Conservation (phyloP, 805 yeast genomes). For the Candida maesae region DNA sequence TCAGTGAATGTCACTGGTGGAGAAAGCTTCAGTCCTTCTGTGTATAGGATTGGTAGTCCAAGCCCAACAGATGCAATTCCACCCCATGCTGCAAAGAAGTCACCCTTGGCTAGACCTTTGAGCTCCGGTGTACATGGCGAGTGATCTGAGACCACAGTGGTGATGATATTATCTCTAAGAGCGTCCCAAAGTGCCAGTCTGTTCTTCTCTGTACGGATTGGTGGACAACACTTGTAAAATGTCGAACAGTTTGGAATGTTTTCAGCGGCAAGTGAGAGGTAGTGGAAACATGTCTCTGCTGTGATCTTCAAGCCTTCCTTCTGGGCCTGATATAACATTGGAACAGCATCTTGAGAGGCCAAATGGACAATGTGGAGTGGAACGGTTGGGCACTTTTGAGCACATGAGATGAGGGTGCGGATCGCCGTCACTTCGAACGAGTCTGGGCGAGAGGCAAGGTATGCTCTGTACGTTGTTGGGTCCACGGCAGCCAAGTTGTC, state of each 20-base stretch:
- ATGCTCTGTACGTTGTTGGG: slow-evolving; percentile 27
- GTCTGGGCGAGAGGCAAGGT: slow-evolving; percentile 77
- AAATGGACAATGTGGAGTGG: slow-evolving; percentile 88
- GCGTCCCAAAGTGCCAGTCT: slow-evolving; percentile 77
- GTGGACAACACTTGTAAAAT: slow-evolving; percentile 92
- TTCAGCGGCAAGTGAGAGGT: slow-evolving; percentile 75
- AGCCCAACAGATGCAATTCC: slow-evolving; percentile 92
- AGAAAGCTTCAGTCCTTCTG: slow-evolving; percentile 58
- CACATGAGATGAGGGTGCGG: slow-evolving; percentile 60
- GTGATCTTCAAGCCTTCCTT: slow-evolving; percentile 55
- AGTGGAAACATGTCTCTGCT: slow-evolving; percentile 95
- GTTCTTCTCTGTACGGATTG: slow-evolving; percentile 75
- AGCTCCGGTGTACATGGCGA: slow-evolving; percentile 94
- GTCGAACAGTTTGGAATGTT: slow-evolving; percentile 73
- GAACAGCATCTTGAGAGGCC: slow-evolving; percentile 81
- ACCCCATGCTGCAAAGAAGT: slow-evolving; percentile 93
- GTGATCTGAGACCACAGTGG: slow-evolving; percentile 91
- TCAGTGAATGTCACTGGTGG: slow-evolving; percentile 54
- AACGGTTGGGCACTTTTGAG: slow-evolving; percentile 52
- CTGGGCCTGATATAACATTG: slow-evolving; percentile 65
- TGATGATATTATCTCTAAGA: slow-evolving; percentile 56
- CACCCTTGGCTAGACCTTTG: slow-evolving; percentile 78
- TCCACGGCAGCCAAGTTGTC: slow-evolving; percentile 33
- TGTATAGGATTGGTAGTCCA: slow-evolving; percentile 77
- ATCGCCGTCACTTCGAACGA: slow-evolving; percentile 84